Conservation (phyloP, 805 yeast species). For the Zygosaccharomyces gambellarensis region DNA sequence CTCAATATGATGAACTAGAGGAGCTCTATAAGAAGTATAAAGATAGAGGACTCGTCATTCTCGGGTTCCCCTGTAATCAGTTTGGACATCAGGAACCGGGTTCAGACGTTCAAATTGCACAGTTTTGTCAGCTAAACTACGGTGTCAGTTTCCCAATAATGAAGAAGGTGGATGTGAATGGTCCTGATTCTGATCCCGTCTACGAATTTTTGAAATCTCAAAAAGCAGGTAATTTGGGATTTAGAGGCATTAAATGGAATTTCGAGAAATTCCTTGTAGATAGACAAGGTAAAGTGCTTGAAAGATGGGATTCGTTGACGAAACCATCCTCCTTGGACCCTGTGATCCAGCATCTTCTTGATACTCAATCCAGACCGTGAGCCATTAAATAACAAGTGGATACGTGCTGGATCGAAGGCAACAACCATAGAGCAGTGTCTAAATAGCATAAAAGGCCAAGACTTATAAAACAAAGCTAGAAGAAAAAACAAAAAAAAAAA, state of each 20-base stretch:
- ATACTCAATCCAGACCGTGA: background rate
- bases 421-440: background rate
- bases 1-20: constrained; percentile 74
- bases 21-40: constrained; percentile 58
- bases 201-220: constrained; percentile 68
- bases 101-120: constrained; percentile 59
- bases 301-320: constrained; percentile 64
- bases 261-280: constrained; percentile 67
- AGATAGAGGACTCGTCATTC: constrained; percentile 55
- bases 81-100: constrained; percentile 81
- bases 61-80: constrained; percentile 92
- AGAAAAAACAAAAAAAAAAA: background rate
- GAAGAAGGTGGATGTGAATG: constrained; percentile 86
- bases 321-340: constrained; percentile 59
- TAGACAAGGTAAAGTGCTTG: constrained; percentile 49
- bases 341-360: constrained; percentile 54
- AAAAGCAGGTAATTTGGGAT: constrained; percentile 57
- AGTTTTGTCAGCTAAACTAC: constrained; percentile 71
- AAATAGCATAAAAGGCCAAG: background rate
- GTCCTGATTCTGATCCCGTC: constrained; percentile 71
- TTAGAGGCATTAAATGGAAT: constrained; percentile 74
- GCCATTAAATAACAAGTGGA: background rate
- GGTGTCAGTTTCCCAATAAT: constrained; percentile 90
- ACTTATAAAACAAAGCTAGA: background rate
- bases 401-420: background rate